Conservation (phyloP, 177 flowering plant species). For the Vitis hybrid region DNA sequence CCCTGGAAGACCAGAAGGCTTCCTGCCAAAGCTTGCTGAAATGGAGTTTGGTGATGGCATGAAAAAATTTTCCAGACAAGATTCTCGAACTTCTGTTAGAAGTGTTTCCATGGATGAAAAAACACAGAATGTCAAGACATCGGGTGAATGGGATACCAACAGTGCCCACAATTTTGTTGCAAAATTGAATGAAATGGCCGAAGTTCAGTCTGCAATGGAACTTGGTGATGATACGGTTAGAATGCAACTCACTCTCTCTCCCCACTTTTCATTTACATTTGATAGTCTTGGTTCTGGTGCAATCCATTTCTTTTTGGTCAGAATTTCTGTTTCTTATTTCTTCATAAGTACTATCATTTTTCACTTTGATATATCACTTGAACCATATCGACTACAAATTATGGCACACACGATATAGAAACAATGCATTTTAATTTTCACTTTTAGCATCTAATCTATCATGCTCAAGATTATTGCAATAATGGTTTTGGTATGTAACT, state of each 20-base stretch:
- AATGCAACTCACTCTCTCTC: neutral
- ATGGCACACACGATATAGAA: neutral
- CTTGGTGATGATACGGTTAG: conserved; percentile 24
- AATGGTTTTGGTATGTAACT: no score
- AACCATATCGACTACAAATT: neutral
- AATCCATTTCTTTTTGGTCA: no score
- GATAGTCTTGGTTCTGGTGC: neutral
- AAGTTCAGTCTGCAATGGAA: conserved; percentile 14
- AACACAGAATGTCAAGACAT: conserved; percentile 3
- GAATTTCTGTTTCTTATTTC: no score
- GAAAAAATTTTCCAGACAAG: conserved; percentile 28
- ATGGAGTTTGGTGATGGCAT: conserved; percentile 21
- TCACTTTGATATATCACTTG: neutral
- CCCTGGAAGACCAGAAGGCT: conserved; percentile 28
- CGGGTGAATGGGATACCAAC: conserved; percentile 12
- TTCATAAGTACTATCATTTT: neutral
- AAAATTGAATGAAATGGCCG: conserved; percentile 11
- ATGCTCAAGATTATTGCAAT: neutral
- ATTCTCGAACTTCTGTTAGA: conserved; percentile 33
- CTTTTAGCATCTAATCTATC: neutral
- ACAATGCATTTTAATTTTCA: neutral
- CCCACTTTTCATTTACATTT: neutral
- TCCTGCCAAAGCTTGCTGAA: conserved; percentile 25
- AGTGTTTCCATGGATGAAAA: conserved; percentile 18
- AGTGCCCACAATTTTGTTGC: conserved; percentile 11